Conservation (phyloP, 768 basidiomycete species). For the Boletus vinaceobasis region DNA sequence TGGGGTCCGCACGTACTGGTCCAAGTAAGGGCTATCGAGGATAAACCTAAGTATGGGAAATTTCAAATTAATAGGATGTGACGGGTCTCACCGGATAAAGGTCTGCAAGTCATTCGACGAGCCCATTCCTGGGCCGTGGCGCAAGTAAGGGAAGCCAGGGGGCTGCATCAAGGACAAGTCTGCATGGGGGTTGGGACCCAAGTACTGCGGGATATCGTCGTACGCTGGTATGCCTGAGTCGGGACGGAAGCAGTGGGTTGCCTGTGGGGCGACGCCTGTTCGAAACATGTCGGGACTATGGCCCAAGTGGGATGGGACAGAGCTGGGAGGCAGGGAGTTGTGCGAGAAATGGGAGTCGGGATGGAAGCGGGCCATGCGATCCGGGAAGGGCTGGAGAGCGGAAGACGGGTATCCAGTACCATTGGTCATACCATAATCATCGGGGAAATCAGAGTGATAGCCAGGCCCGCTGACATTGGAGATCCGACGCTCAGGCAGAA, state of each 20-base stretch:
- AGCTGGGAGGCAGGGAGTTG: constrained; percentile 34
- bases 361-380: constrained; percentile 54
- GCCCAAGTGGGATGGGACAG: constrained; percentile 50
- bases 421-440: constrained; percentile 55
- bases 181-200: constrained; percentile 47
- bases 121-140: constrained; percentile 55
- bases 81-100: constrained; percentile 62
- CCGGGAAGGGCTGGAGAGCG: constrained; percentile 55
- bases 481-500: constrained; percentile 57
- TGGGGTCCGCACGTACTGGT: constrained; percentile 78
- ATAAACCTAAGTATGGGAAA: constrained; percentile 11
- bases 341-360: constrained; percentile 54
- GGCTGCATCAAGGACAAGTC: constrained; percentile 62
- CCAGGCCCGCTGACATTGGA: constrained; percentile 41
- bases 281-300: constrained; percentile 57
- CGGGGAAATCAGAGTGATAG: constrained; percentile 59
- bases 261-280: constrained; percentile 62
- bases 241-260: constrained; percentile 58
- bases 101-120: constrained; percentile 72
- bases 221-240: constrained; percentile 50
- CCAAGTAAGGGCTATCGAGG: constrained; percentile 64
- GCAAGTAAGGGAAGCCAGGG: constrained; percentile 61
- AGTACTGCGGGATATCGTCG: constrained; percentile 58
- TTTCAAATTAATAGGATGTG: constrained; percentile 15
- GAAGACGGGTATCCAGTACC: constrained; percentile 48